Evolutionary conservation across 2,329 filamentous ascomycete species (phyloP), one percentile per base, ranked within the genome.

Genomic region (Onygenales sp.): DNA sequence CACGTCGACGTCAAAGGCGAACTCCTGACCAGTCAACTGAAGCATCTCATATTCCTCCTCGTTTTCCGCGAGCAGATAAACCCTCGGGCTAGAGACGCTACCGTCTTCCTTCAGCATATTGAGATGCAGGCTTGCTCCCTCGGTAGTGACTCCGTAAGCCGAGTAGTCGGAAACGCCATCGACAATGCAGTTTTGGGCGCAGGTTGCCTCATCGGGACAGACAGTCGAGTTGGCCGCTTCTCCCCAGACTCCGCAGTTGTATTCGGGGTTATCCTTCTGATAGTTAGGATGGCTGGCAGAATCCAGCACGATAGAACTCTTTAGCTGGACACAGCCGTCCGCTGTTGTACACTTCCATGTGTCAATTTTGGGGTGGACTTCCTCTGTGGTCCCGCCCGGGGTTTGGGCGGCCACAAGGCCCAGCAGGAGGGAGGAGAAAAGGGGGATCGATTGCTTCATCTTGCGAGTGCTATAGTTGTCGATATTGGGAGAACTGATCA

Each of bases 1-100:
- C 39, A 86, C 80, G 64, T 87, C 83, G 21, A 86, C 83, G 52
- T 86, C 83, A 58, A 86, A 86, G 46, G 80, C 81, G 68, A 87
- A 80, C 66, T 87, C 84, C 63, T 84, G 78, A 67, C 80, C 81
- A 43, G 80, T 72, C 49, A 86, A 73, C 43, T 78, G 74, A 64
- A 86, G 80, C 67, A 77, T 75, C 68, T 84, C 72, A 68, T 87
- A 87, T 54, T 78, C 77, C 60, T 74, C 72, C 52, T 80, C 77
- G 47, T 72, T 69, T 60, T 78, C 77, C 67, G 85, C 77, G 49
- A 86, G 75, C 63, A 85, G 85, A 42, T 83, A 82, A 2, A 64
- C 63, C 5, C 62, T 71, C 53, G 84, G 78, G 49, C 79, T 70
- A 27, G 67, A 65, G 27, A 69, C 57, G 3, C 52, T 46, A 27